Conservation (phyloP, 2,329 filamentous ascomycete genomes). For the Pseudogymnoascus sp. region DNA sequence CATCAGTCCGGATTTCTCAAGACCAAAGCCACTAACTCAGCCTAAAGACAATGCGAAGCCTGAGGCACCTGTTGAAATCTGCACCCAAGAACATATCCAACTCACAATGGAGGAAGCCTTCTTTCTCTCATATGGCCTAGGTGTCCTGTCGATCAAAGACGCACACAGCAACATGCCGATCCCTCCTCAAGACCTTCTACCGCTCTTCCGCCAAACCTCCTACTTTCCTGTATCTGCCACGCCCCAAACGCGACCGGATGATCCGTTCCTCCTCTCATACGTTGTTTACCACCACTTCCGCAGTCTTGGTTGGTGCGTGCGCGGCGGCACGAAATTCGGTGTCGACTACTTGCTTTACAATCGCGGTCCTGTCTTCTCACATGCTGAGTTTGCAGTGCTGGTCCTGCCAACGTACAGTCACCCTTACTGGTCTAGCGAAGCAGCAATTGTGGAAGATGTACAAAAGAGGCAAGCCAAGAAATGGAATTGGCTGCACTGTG, state of each 20-base stretch:
- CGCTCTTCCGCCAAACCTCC: conserved; percentile 60
- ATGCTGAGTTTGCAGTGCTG: conserved; percentile 85
- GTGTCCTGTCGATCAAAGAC: conserved; percentile 58
- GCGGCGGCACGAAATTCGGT: conserved; percentile 88
- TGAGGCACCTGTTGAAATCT: conserved; percentile 27
- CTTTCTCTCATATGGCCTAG: conserved; percentile 77
- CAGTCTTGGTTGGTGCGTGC: conserved; percentile 88
- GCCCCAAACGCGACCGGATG: conserved; percentile 51
- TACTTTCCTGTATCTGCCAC: conserved; percentile 52
- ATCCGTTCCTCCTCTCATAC: conserved; percentile 80
- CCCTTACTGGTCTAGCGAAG: conserved; percentile 55
- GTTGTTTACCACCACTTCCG: conserved; percentile 93
- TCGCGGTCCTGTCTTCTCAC: conserved; percentile 85
- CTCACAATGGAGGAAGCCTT: conserved; percentile 85
- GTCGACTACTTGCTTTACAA: conserved; percentile 94
- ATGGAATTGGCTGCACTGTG: conserved; percentile 81
- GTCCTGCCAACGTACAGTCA: conserved; percentile 77
- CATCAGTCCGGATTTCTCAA: conserved; percentile 11
- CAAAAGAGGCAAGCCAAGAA: conserved; percentile 43
- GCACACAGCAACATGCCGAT: conserved; percentile 39
- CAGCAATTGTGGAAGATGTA: conserved; percentile 41
- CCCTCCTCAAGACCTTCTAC: conserved; percentile 50
- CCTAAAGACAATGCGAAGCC: conserved; percentile 14
- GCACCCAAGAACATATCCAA: conserved; percentile 78
- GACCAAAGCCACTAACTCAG: conserved; percentile 17